Evolutionary conservation across 2,329 filamentous ascomycete genomes (phyloP).

Genomic region (Aspergillus clavatus): DNA sequence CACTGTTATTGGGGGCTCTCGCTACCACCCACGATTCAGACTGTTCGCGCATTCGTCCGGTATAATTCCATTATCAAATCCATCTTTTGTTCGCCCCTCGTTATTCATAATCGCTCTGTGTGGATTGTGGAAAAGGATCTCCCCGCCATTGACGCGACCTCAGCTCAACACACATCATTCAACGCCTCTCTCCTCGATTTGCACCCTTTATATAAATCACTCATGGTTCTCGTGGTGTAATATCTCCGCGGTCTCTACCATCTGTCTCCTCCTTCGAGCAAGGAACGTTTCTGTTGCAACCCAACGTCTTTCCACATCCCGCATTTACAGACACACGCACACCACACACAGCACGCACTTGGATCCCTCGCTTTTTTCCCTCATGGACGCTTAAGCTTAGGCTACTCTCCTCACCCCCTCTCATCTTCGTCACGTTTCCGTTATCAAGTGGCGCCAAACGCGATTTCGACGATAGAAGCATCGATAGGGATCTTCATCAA

Average conservation of each 20-base stretch:
- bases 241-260: neutral
- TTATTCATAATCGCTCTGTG: conserved; percentile 10
- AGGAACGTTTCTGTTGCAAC: conserved; percentile 4
- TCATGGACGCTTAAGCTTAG: conserved; percentile 1
- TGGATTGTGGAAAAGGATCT: no score
- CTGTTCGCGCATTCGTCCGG: conserved; percentile 5
- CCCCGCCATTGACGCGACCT: conserved; percentile 5
- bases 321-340: conserved; percentile 3
- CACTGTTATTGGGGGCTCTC: conserved; percentile 14
- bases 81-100: conserved; percentile 12
- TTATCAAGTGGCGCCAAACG: conserved; percentile 1
- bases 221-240: conserved; percentile 2
- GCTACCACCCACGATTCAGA: conserved; percentile 6
- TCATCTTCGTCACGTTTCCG: neutral
- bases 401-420: neutral
- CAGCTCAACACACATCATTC: neutral
- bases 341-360: no score
- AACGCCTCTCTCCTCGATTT: neutral
- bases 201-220: neutral
- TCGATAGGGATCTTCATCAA: neutral
- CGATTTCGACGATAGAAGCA: neutral
- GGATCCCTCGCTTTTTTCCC: neutral
- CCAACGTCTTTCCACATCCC: conserved; percentile 1
- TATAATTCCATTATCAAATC: conserved; percentile 8
- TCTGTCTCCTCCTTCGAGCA: conserved; percentile 2